Conservation (phyloP, 2,329 filamentous ascomycete species). For the Fusarium domesticum region DNA sequence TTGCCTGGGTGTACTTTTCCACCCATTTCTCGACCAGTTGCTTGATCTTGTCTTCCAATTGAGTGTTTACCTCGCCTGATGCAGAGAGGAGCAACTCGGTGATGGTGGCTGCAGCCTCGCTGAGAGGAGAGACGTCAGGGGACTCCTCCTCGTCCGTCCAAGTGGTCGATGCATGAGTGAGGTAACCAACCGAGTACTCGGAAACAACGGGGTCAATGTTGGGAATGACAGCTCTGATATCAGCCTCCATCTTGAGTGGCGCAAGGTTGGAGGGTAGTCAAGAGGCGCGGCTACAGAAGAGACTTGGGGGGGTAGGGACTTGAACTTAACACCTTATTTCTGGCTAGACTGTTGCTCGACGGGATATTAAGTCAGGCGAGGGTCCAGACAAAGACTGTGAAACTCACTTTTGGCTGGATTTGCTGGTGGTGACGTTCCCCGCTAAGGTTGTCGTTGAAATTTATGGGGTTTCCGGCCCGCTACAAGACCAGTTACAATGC, state of each 20-base stretch:
- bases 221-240: constrained; percentile 80
- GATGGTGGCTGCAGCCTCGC: constrained; percentile 78
- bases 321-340: not conserved
- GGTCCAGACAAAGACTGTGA: constrained; percentile 4
- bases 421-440: constrained; percentile 20
- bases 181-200: constrained; percentile 90
- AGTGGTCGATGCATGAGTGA: constrained; percentile 85
- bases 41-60: constrained; percentile 74
- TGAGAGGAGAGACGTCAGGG: constrained; percentile 69
- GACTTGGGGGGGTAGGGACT: not conserved
- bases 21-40: constrained; percentile 89
- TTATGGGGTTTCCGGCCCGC: constrained; percentile 22
- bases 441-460: constrained; percentile 27
- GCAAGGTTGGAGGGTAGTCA: constrained; percentile 1
- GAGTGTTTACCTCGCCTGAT: constrained; percentile 72
- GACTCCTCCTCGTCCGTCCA: constrained; percentile 73
- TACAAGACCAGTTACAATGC: constrained; percentile 9
- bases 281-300: not conserved
- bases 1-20: constrained; percentile 69
- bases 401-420: constrained; percentile 16
- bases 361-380: not conserved
- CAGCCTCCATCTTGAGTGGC: constrained; percentile 67
- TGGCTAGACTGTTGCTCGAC: not conserved
- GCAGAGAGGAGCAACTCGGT: constrained; percentile 90
- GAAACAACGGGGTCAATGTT: constrained; percentile 85